These are phyloP conservation scores for Penstemon eatonii DNA, from an alignment of 257 asterid species.

Conservation along the genomic window DNA sequence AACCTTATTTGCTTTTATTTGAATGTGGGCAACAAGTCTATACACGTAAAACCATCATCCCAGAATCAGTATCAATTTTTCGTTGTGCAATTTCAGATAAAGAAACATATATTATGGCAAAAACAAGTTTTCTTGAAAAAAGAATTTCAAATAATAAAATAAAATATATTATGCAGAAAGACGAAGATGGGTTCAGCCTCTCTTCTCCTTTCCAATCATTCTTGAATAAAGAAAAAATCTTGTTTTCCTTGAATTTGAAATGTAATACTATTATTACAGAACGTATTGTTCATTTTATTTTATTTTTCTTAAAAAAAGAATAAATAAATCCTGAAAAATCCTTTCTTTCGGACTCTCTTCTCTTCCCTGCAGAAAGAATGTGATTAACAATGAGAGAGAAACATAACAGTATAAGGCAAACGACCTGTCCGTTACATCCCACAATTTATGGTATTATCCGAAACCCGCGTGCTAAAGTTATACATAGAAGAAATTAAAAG, in stretches of 20 bases:
- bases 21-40: slow-evolving; percentile 17
- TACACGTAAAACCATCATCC: slow-evolving; percentile 17
- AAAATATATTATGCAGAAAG: background rate
- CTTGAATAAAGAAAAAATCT: no score
- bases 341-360: slow-evolving; percentile 24
- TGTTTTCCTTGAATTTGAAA: no score
- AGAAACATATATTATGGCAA: background rate
- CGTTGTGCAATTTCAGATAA: slow-evolving; percentile 17
- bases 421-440: slow-evolving; percentile 34
- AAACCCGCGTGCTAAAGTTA: slow-evolving; percentile 30
- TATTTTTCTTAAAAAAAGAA: background rate
- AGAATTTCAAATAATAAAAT: background rate
- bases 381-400: slow-evolving; percentile 18
- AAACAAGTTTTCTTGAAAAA: background rate
- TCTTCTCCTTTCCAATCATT: background rate
- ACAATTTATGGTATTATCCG: slow-evolving; percentile 36
- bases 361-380: slow-evolving; percentile 25
- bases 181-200: background rate
- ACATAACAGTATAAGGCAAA: slow-evolving; percentile 18
- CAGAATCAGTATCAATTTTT: slow-evolving; percentile 17
- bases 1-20: slow-evolving; percentile 14
- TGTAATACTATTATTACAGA: no score
- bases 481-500: no score
- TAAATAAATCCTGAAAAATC: background rate
- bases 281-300: background rate